Conservation (phyloP, 805 yeast genomes). For the Lipomyces mesembrius region DNA sequence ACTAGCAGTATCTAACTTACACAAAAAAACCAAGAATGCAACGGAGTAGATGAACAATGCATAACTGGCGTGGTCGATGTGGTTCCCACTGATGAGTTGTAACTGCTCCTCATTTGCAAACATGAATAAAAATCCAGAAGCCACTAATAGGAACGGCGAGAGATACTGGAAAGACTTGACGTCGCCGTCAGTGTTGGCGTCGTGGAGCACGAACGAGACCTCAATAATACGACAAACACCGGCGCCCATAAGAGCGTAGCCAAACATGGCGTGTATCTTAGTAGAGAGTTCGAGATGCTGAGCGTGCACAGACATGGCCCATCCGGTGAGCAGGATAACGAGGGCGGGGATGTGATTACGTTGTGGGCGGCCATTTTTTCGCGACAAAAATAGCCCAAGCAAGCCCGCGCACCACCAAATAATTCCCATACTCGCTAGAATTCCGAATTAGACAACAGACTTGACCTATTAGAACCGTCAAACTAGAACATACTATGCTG, state of each 20-base stretch:
- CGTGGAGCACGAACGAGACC: slow-evolving; percentile 74
- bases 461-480: neutral
- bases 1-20: neutral
- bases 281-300: slow-evolving; percentile 80
- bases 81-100: slow-evolving; percentile 66
- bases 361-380: slow-evolving; percentile 50
- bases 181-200: slow-evolving; percentile 52
- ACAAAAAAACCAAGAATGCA: slow-evolving; percentile 69
- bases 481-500: slow-evolving; percentile 50
- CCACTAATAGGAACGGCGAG: slow-evolving; percentile 74
- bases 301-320: slow-evolving; percentile 89
- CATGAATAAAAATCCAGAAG: slow-evolving; percentile 85
- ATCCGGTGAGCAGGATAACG: slow-evolving; percentile 85
- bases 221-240: slow-evolving; percentile 79
- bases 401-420: slow-evolving; percentile 96
- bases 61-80: slow-evolving; percentile 86
- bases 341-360: slow-evolving; percentile 81
- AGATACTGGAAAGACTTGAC: slow-evolving; percentile 79
- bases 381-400: slow-evolving; percentile 77
- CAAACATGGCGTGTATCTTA: slow-evolving; percentile 86
- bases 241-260: slow-evolving; percentile 75
- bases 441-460: neutral
- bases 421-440: slow-evolving; percentile 84
- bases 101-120: slow-evolving; percentile 91
- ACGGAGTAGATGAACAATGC: slow-evolving; percentile 71